Percentiles rank a stretch among this genome's conserved stretches.
These are phyloP conservation scores for Aurantiochytrium sp. DNA, from an alignment of 108 stramenopile species.

Conservation along the genomic window DNA sequence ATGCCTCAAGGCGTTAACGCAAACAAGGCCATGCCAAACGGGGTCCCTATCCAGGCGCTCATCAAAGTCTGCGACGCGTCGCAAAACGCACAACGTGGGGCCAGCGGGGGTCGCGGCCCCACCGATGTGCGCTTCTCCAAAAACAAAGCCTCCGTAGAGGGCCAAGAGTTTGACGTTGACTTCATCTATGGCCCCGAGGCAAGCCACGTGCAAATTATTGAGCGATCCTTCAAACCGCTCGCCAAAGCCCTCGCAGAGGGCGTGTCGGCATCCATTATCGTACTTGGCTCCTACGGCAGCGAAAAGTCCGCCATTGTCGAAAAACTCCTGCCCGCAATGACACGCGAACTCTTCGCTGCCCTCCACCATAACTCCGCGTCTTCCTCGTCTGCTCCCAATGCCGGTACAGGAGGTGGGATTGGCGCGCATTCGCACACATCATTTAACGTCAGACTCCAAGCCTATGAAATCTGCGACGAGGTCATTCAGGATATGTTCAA, in stretches of 20 bases:
- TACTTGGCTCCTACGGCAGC: not conserved
- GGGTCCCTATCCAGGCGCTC: not conserved
- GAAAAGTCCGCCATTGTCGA: not conserved
- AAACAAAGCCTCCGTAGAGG: not conserved
- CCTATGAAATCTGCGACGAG: constrained; percentile 10
- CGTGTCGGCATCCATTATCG: not conserved
- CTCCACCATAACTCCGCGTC: not conserved
- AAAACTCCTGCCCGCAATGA: not conserved
- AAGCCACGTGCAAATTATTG: not conserved
- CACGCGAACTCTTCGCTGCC: not conserved
- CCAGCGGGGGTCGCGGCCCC: not conserved
- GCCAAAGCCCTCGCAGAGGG: not conserved
- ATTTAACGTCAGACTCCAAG: not conserved
- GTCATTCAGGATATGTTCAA: constrained; percentile 7
- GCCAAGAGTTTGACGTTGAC: not conserved
- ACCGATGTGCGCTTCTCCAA: not conserved
- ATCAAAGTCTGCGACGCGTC: not conserved
- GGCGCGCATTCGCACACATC: not conserved
- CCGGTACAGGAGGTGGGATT: not conserved
- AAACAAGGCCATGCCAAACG: not conserved
- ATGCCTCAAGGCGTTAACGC: not conserved
- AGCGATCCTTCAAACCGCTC: not conserved
- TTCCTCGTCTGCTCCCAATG: no score
- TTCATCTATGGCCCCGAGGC: not conserved
- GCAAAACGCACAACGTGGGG: not conserved